Base-by-base conservation (phyloP, 2,329 filamentous ascomycete genomes). In the Paracorniculantispora psalliotae region DNA sequence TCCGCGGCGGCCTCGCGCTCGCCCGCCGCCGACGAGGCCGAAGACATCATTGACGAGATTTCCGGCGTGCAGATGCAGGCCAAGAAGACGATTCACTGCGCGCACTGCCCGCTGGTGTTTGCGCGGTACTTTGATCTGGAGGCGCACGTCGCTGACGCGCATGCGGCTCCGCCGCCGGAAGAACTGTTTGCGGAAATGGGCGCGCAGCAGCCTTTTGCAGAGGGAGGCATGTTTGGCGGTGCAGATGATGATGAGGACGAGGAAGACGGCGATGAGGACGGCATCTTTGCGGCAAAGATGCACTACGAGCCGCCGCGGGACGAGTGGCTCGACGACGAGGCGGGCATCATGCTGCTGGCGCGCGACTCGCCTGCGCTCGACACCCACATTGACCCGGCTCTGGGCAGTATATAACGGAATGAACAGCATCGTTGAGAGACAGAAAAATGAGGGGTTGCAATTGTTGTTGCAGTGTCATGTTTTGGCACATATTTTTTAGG, bases 101-200 rank as follows among this genome's bases (percentile, higher is more conserved):
- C 74, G 1, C 74, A 76, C 17, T 85, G 82, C 61, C 59, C 63
- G 7, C 69, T 75, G 35, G 74, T 72, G 17, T 84, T 84, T 62
- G 71, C 75, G 41, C 78, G 81, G 33, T 75, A 79, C 59, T 74
- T 77, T 61, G 81, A 84, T 56, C 72, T 83, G 10, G 71, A 79
- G 46, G 63, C 70, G 2, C 82, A 85, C 64, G 56, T 81, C 2
- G 68, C 71, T 44, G 65, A 69, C 28, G 65, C 67, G 58, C 72
- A 70, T 51, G 67, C 56, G 66, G 69, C 51, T 55, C 51, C 33
- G 49, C 60, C 39, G 49, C 59, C 33, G 15, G 30, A 28, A 43
- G 57, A 43, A 44, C 30, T 69, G 21, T 61, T 69, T n/a, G 59
- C 62, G 1, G 49, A 53, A 59, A 64, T 30, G 58, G 62, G 1